Percentiles rank a stretch among this genome's conserved stretches.
phyloP scores from a whole-genome alignment of 176 grass and related monocot species.

The Phragmites australis region DNA sequence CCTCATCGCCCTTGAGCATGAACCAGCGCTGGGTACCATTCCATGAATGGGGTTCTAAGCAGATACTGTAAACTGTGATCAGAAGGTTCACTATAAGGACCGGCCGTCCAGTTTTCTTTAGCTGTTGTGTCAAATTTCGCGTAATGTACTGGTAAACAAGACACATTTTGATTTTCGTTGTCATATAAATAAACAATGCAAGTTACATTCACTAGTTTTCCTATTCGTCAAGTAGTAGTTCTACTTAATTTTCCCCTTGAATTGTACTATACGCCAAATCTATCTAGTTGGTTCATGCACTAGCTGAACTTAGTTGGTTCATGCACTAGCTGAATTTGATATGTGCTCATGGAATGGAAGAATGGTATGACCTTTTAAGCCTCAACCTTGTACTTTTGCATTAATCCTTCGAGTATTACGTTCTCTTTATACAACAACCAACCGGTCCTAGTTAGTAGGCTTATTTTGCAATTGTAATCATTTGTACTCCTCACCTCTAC shows the following conservation, averaged over 20 bases:
- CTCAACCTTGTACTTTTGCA: not conserved
- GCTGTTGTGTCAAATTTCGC: conserved; percentile 18
- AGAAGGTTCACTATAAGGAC: conserved; percentile 1
- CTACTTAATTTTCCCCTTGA: not conserved
- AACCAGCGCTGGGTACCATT: conserved; percentile 30
- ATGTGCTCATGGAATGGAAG: too few relatives aligned
- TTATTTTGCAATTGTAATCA: too few relatives aligned
- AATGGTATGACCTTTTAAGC: not conserved
- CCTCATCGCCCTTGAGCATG: conserved; percentile 43
- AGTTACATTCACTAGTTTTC: not conserved
- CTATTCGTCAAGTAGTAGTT: not conserved
- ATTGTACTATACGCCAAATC: not conserved
- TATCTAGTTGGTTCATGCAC: not conserved
- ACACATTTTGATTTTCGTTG: not conserved
- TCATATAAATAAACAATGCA: conserved; percentile 17
- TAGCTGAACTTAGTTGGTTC: not conserved
- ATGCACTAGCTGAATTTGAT: too few relatives aligned
- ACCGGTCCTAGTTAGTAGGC: too few relatives aligned
- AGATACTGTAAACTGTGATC: not conserved
- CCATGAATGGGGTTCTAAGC: conserved; percentile 51
- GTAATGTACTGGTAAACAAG: conserved; percentile 1
- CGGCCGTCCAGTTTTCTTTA: not conserved
- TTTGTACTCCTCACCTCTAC: too few relatives aligned
- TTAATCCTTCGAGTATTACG: not conserved
- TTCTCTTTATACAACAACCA: too few relatives aligned